These are phyloP conservation scores for Juglanconis oblonga DNA, from an alignment of 2,329 filamentous ascomycete species.

Conservation along the genomic window DNA sequence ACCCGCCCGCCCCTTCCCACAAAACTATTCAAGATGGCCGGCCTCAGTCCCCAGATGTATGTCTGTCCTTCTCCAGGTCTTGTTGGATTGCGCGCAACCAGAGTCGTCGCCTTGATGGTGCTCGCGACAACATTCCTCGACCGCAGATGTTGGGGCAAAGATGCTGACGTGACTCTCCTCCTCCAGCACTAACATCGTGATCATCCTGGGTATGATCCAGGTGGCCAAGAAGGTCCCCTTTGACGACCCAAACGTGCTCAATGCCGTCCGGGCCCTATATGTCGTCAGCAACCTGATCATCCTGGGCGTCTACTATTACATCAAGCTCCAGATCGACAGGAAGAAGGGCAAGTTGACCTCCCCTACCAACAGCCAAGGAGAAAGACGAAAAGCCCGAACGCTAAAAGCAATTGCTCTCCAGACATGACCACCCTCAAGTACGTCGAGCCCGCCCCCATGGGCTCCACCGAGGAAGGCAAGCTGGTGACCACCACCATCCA, in stretches of 20 bases:
- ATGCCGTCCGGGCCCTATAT: constrained; percentile 53
- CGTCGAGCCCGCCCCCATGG: constrained; percentile 92
- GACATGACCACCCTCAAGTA: constrained; percentile 98
- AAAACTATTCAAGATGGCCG: constrained; percentile 49
- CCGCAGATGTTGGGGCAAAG: too few species aligned
- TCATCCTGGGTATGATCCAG: constrained; percentile 98
- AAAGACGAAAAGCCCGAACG: neutral
- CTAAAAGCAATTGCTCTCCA: constrained; percentile 34
- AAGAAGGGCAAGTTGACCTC: constrained; percentile 77
- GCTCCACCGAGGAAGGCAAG: constrained; percentile 90
- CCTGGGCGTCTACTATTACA: constrained; percentile 77
- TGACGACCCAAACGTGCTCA: constrained; percentile 69
- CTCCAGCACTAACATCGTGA: constrained; percentile 80
- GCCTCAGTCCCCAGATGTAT: constrained; percentile 63
- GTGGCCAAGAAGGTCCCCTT: constrained; percentile 94
- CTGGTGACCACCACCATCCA: constrained; percentile 94
- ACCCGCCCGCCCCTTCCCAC: neutral
- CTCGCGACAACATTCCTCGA: constrained; percentile 6
- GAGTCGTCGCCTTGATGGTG: neutral
- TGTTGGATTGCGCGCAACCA: neutral
- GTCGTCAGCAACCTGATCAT: constrained; percentile 75
- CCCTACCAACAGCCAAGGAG: too few species aligned
- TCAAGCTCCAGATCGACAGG: constrained; percentile 81
- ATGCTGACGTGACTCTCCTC: constrained; percentile 23
- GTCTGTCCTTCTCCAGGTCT: constrained; percentile 23